Conservation (phyloP, 257 asterid species). For the Ligustrum vulgare region DNA sequence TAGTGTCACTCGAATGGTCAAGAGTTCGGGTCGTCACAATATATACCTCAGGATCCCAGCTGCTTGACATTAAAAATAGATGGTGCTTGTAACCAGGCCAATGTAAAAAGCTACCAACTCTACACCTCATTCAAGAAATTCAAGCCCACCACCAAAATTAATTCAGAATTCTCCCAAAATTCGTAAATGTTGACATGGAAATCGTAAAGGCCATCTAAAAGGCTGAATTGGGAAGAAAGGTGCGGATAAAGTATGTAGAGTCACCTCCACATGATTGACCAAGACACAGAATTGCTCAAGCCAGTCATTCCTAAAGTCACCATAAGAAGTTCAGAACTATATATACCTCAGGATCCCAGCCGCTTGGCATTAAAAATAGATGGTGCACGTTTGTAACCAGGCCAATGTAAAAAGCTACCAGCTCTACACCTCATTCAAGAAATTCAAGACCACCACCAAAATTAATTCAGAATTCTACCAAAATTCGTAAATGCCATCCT, state of each 20-base stretch:
- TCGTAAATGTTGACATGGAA: too few species aligned
- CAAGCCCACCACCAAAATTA: background rate
- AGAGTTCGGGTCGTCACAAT: too few species aligned
- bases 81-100: background rate
- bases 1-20: too few species aligned
- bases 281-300: background rate
- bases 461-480: background rate
- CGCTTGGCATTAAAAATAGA: background rate
- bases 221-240: too few species aligned
- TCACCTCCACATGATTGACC: background rate
- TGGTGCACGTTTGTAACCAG: background rate
- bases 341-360: background rate
- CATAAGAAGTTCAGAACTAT: background rate
- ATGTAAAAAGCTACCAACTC: background rate
- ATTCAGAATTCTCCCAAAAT: background rate
- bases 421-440: background rate
- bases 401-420: background rate
- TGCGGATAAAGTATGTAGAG: too few species aligned
- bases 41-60: background rate
- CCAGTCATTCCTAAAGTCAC: background rate
- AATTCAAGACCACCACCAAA: background rate
- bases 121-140: background rate
- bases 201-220: too few species aligned
- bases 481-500: background rate
- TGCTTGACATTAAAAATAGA: background rate